A percentile compares a stretch with the other conserved stretches of the same genome.
These are phyloP conservation scores for Botrytis hyacinthi DNA, from an alignment of 2,329 filamentous ascomycete species.

Conservation along the genomic window DNA sequence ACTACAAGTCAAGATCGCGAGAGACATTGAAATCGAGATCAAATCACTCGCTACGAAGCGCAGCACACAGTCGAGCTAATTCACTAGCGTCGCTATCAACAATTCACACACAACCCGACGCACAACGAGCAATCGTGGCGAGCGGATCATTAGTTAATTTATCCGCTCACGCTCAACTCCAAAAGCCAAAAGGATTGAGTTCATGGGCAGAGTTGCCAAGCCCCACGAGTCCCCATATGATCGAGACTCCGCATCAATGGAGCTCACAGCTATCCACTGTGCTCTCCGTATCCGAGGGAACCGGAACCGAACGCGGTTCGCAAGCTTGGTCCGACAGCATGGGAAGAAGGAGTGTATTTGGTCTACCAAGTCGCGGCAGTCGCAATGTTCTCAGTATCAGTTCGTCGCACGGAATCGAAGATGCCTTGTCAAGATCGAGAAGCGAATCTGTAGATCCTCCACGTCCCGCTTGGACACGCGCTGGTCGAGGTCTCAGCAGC, in stretches of 20 bases:
- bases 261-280: slow-evolving; percentile 64
- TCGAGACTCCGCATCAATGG: slow-evolving; percentile 56
- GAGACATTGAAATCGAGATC: slow-evolving; percentile 45
- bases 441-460: slow-evolving; percentile 50
- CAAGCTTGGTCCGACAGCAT: slow-evolving; percentile 44
- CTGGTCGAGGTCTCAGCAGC: slow-evolving; percentile 38
- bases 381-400: slow-evolving; percentile 57
- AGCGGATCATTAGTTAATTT: slow-evolving; percentile 35
- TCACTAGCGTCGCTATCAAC: slow-evolving; percentile 58
- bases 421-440: slow-evolving; percentile 25
- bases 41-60: slow-evolving; percentile 28
- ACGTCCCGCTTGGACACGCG: slow-evolving; percentile 43
- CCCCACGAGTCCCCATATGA: slow-evolving; percentile 43
- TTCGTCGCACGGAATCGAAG: slow-evolving; percentile 43
- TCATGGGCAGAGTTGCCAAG: slow-evolving; percentile 39
- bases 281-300: slow-evolving; percentile 57
- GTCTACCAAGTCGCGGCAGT: slow-evolving; percentile 46
- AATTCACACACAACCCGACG: slow-evolving; percentile 43
- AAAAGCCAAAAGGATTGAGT: slow-evolving; percentile 30
- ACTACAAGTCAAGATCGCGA: slow-evolving; percentile 51
- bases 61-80: slow-evolving; percentile 45
- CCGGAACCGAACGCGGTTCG: slow-evolving; percentile 47
- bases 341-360: slow-evolving; percentile 49
- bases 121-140: slow-evolving; percentile 33
- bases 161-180: slow-evolving; percentile 26